Base-by-base conservation (phyloP, 257 asterid species). In the Nicotiana tomentosiformis region DNA sequence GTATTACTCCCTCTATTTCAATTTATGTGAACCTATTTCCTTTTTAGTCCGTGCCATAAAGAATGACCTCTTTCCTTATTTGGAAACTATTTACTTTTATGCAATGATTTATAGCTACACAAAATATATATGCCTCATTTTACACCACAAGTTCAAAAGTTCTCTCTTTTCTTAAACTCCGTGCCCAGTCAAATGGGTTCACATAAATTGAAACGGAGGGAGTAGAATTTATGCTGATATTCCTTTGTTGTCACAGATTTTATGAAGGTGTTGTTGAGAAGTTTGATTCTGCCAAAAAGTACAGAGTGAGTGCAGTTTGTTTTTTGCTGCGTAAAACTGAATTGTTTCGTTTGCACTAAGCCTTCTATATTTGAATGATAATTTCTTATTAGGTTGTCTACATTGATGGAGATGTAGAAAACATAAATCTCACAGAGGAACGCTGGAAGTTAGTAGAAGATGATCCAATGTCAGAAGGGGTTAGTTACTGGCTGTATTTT, bases 391-490 rank as follows among this genome's bases (percentile, higher is more conserved):
- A 96, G 99, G 93, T 96, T 60, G 29, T 49, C 70, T 96, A 96
- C 77, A 77, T 10, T 88, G 99, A 94, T 88, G 99, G 98, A 10
- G 99, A 96, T 74, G 81, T 84, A 84, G 99, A 96, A 88, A 58
- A 10, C 7, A 88, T 96, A 78, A 88, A 90, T 89, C 95, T 96
- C 49, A 85, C 14, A 81, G 90, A 78, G 84, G 93, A 96, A 84
- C 78, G 77, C 65, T 96, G 95, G 97, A 86, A 87, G 64, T 80
- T 90, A 83, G 66, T 96, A 82, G 84, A 64, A 26, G 94, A 88
- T 80, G 88, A 84, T 83, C 65, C 81, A 77, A 85, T 80, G 84
- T 86, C 91, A 77, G 90, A 87, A 81, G 90, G 82, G 82, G 98
- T 93, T 85, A 83, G 91, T 82, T 70, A 39, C 86, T 51, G 76